Base-by-base conservation (phyloP, 805 yeast species). In the Candida chilensis region DNA sequence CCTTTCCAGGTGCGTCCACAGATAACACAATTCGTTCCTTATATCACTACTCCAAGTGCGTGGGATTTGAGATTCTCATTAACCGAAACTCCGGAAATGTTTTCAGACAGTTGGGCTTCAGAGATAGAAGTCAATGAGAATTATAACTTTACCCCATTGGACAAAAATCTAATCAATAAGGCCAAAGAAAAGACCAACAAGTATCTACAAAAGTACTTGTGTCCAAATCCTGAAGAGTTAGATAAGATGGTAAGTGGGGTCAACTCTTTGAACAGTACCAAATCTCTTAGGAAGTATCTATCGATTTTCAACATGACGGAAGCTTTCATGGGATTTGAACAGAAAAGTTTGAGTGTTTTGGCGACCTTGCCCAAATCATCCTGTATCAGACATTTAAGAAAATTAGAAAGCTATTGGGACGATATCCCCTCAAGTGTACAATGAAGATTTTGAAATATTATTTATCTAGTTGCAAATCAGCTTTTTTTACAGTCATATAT, bases 11-110 rank as follows among this genome's bases (percentile, higher is more conserved):
- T 41, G 32, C 40, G 38, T 34, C 53, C 47, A 16, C 42, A 47
- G 2, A 33, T 63, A 3, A 43, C 60, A 29, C 64, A 73, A 42
- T 57, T 69, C 27, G 63, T 78, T 6, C 88, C 88, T 0, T 74
- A 70, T 36, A 40, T 78, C 21, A 60, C 65, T 19, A 69, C 87
- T 0, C 71, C 81, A 0, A 52, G 61, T 16, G 45, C 53, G 2
- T 38, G 52, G 24, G 54, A 64, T 31, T 31, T 51, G 4, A 37
- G 71, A 15, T 64, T 62, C 38, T 38, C 57, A 5, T 32, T 50
- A 9, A 44, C 45, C 19, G 52, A 50, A 5, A 40, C 54, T 4
- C 46, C 59, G 2, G 55, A 55, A 24, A 45, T 50, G 38, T 25
- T 31, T 16, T 37, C 41, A 14, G 52, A 52, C 21, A 43, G 52